phyloP scores from a whole-genome alignment of 495 filamentous ascomycete species.

The Aspergillus conjunctus region DNA sequence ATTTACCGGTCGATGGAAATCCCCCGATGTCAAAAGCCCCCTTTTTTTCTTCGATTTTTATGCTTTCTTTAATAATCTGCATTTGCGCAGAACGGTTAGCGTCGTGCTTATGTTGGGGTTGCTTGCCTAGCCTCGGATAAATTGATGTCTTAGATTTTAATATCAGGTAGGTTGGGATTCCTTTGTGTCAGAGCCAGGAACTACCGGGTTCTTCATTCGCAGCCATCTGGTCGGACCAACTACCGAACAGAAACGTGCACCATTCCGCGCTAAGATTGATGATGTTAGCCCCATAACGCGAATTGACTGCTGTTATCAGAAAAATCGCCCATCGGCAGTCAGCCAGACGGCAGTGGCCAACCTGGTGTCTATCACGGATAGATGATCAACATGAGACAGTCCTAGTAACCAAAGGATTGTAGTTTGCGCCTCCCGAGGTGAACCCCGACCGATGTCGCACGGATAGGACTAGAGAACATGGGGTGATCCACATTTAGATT shows the following conservation, averaged over 20 bases:
- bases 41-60: not conserved
- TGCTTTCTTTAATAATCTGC: not conserved
- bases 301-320: not conserved
- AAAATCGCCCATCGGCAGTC: not conserved
- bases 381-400: not conserved
- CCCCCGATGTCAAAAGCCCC: not conserved
- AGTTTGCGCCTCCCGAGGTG: not conserved
- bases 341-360: not conserved
- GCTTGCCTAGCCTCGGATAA: constrained; percentile 1
- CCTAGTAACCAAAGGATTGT: not conserved
- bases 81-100: not conserved
- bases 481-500: not conserved
- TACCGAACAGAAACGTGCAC: constrained; percentile 7
- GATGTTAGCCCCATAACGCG: not conserved
- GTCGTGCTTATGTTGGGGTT: not conserved
- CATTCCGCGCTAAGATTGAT: constrained; percentile 5
- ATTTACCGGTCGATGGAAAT: not conserved
- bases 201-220: constrained; percentile 13
- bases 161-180: constrained; percentile 12
- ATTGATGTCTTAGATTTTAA: constrained; percentile 7
- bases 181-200: constrained; percentile 4
- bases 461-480: not conserved
- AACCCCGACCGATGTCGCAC: not conserved
- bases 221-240: constrained; percentile 11
- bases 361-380: not conserved